Percentiles rank a stretch among this genome's conserved stretches.
Conservation (phyloP, 2,329 filamentous ascomycete species). For the Colletotrichum somersetense region DNA sequence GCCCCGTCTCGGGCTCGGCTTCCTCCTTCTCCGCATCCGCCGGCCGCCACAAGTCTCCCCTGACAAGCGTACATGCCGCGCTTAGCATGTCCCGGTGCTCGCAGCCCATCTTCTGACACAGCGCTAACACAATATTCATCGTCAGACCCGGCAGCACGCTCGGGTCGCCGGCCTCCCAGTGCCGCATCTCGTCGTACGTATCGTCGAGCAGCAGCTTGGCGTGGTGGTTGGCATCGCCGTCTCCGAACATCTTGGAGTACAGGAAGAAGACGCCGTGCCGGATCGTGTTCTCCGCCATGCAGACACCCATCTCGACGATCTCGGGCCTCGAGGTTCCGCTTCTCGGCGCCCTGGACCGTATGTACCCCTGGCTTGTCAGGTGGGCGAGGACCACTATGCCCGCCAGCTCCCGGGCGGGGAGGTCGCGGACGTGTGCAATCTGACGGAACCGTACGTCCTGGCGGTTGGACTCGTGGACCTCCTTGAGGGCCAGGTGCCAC, state of each 20-base stretch:
- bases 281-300: constrained; percentile 39
- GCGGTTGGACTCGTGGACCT: constrained; percentile 31
- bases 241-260: constrained; percentile 19
- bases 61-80: constrained; percentile 32
- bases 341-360: constrained; percentile 22
- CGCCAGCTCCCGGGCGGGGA: constrained; percentile 29
- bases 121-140: constrained; percentile 34
- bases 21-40: background rate
- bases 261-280: constrained; percentile 41
- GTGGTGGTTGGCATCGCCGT: constrained; percentile 28
- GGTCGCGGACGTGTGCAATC: constrained; percentile 19
- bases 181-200: constrained; percentile 37
- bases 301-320: constrained; percentile 38
- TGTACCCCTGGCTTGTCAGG: constrained; percentile 39
- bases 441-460: constrained; percentile 34
- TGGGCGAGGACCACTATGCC: constrained; percentile 30
- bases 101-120: constrained; percentile 30
- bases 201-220: constrained; percentile 38
- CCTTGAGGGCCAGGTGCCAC: constrained; percentile 33
- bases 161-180: constrained; percentile 38
- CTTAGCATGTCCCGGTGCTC: constrained; percentile 22
- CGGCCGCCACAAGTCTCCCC: constrained; percentile 29
- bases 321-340: constrained; percentile 22
- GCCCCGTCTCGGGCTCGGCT: constrained; percentile 5
- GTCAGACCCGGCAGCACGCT: constrained; percentile 36